Percentiles rank a stretch among this genome's conserved stretches.
Evolutionary conservation across 1,284 basidiomycete species (phyloP).

Genomic region (Entoloma clypeatum): DNA sequence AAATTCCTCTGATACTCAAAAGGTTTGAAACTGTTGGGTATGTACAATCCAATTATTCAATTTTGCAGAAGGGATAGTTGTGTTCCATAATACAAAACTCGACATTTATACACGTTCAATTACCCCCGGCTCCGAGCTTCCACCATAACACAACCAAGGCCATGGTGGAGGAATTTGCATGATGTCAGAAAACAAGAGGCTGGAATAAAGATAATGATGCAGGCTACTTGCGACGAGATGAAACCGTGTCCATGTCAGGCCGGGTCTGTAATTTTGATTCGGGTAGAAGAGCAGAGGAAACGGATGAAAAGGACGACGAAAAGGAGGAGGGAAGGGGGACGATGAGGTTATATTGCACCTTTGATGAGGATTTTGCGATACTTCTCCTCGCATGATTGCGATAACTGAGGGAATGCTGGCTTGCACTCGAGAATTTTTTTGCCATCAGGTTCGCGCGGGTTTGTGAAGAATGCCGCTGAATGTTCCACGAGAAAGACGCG

Average conservation of each 20-base stretch:
- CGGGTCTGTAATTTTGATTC: slow-evolving; percentile 12
- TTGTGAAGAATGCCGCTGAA: slow-evolving; percentile 66
- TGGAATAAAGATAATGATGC: slow-evolving; percentile 15
- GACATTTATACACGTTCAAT: slow-evolving; percentile 9
- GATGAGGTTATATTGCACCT: slow-evolving; percentile 51
- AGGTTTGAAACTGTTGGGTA: neutral
- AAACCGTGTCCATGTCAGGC: slow-evolving; percentile 8
- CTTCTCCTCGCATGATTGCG: slow-evolving; percentile 65
- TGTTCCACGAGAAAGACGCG: slow-evolving; percentile 73
- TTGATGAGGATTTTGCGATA: slow-evolving; percentile 75
- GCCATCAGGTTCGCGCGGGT: slow-evolving; percentile 54
- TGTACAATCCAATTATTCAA: slow-evolving; percentile 7
- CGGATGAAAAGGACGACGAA: slow-evolving; percentile 11
- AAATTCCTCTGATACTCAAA: neutral
- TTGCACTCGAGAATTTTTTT: slow-evolving; percentile 71
- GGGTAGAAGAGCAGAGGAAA: slow-evolving; percentile 6
- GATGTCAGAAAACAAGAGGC: slow-evolving; percentile 9
- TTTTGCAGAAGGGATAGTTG: too few species aligned
- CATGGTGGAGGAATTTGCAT: slow-evolving; percentile 11
- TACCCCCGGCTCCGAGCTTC: slow-evolving; percentile 1
- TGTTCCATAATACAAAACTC: slow-evolving; percentile 14
- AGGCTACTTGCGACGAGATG: slow-evolving; percentile 16
- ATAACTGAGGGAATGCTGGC: slow-evolving; percentile 46
- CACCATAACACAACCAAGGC: slow-evolving; percentile 3
- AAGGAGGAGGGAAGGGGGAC: slow-evolving; percentile 14